Percentiles rank a stretch among this genome's conserved stretches.
Evolutionary conservation across 345 rosid genomes (phyloP).

Genomic region (Mallotus nudiflorus): DNA sequence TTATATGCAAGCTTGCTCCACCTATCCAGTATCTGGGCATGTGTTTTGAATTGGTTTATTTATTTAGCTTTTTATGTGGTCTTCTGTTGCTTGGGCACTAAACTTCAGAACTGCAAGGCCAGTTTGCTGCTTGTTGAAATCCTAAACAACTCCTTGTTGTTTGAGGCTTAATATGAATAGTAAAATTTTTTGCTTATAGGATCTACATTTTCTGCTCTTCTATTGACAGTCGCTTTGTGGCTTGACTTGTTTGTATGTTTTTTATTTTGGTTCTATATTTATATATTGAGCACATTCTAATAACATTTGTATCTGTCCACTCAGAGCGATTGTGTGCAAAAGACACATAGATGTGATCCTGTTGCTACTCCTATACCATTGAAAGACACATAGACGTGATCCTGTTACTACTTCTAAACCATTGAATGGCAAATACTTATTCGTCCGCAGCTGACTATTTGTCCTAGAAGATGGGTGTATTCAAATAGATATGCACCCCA

Average conservation of each 20-base stretch:
- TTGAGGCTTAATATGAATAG: no score
- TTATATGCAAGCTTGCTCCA: no score
- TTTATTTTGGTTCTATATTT: background rate
- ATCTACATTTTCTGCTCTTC: background rate
- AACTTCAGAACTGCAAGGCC: background rate
- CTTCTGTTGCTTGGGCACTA: background rate
- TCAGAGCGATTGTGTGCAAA: constrained; percentile 81
- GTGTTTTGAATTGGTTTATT: no score
- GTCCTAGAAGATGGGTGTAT: constrained; percentile 2
- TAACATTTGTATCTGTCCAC: constrained; percentile 12
- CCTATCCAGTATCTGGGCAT: no score
- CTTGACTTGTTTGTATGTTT: background rate
- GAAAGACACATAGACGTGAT: no score
- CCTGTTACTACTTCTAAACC: background rate
- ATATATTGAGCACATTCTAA: constrained; percentile 11
- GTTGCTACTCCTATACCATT: no score
- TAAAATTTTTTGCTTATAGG: no score
- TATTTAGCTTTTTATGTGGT: no score
- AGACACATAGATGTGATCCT: no score
- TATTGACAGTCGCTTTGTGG: background rate
- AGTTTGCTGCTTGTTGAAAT: background rate
- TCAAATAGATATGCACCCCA: background rate
- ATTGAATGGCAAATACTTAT: background rate
- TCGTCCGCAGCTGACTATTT: constrained; percentile 19
- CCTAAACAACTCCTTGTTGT: background rate